Evolutionary conservation across 148 eudicot species (phyloP).

Genomic region (Rhododendron griersonianum): DNA sequence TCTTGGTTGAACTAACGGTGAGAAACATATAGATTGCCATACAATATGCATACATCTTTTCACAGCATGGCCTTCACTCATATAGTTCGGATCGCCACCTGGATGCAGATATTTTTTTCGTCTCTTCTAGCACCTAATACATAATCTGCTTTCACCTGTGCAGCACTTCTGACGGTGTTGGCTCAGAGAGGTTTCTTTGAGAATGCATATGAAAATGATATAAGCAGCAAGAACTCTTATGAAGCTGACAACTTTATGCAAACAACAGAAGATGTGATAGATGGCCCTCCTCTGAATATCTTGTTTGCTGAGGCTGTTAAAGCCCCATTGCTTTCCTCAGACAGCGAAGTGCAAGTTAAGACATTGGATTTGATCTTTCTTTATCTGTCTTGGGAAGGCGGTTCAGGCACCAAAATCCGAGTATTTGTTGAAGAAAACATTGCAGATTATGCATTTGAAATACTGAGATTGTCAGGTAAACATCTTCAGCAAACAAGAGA

Average conservation of each 20-base stretch:
- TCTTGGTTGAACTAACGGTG: neutral
- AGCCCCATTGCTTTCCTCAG: constrained; percentile 84
- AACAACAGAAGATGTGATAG: constrained; percentile 38
- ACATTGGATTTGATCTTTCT: constrained; percentile 60
- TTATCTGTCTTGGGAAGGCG: constrained; percentile 55
- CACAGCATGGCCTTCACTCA: neutral
- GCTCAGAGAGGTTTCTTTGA: constrained; percentile 73
- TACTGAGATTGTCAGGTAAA: constrained; percentile 78
- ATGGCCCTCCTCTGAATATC: constrained; percentile 38
- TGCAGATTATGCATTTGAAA: constrained; percentile 82
- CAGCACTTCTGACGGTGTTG: constrained; percentile 77
- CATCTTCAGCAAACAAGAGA: neutral
- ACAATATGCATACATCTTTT: neutral
- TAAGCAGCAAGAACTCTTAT: constrained; percentile 29
- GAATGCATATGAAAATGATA: constrained; percentile 40
- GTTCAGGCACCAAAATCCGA: constrained; percentile 52
- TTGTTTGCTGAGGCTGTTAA: constrained; percentile 96
- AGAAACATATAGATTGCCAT: neutral
- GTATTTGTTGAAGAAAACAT: constrained; percentile 77
- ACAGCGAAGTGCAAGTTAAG: constrained; percentile 68
- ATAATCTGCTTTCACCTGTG: constrained; percentile 19
- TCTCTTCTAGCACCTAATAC: constrained; percentile 4
- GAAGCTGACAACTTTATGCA: constrained; percentile 62
- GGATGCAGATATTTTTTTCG: neutral
- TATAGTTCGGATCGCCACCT: neutral